Base-by-base conservation (phyloP, 306 rosid genomes). In the Pyrus betulifolia region DNA sequence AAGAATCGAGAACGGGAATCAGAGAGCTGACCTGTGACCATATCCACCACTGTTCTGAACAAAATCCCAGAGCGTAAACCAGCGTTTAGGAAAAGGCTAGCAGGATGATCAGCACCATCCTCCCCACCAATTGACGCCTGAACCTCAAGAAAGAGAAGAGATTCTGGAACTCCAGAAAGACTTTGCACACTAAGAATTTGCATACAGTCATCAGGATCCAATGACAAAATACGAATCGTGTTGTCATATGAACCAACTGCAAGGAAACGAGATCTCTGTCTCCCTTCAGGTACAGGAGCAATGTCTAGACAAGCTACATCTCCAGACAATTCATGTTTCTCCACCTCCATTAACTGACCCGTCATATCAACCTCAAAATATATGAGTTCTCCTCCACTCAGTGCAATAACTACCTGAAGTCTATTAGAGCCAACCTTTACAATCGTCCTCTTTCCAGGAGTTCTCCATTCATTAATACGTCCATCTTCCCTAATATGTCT, bases 401-500 rank as follows among this genome's bases (percentile, higher is more conserved):
- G 82, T n/a, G 97, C 98, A 84, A 95, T 95, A 78, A 91, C 97
- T 75, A 95, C 97, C 82, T 95, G 99, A 78, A 90, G 93, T 72
- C 97, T 91, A 78, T 92, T 95, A 11, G 91, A 92, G 70, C 99
- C 96, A 70, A 95, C 99, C 80, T 89, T 91, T 35, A 91, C 87
- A 79, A 92, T 92, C 1, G 96, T 90, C 84, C 96, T 95, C 91
- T 92, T 95, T 21, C 96, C 97, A n/a, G 98, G 97, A 61, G 99
- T 91, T 84, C 96, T 91, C 98, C 99, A 95, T 72, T 95, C 99
- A 87, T 91, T 92, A 66, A 92, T 85, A 83, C 98, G 96, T 35
- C 99, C 97, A 82, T 91, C 93, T 89, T 91, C 97, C 93, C 99
- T 95, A n/a, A 95, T 95, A 80, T 92, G 99, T 86, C 97, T 88